Conservation (phyloP, 2,329 filamentous ascomycete genomes). For the Cryphonectria parasitica region DNA sequence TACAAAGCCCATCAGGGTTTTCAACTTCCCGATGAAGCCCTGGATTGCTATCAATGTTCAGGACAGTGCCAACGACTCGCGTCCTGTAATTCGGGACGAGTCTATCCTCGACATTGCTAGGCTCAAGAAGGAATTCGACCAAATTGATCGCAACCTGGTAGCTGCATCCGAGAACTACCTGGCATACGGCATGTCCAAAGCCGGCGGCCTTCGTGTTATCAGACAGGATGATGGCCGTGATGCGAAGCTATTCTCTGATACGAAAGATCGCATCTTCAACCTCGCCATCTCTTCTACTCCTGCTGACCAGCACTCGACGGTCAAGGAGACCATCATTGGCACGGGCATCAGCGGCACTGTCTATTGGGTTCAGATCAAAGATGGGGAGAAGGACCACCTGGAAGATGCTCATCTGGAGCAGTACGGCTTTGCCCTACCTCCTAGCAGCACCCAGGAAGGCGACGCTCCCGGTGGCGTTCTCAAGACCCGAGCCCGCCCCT, state of each 20-base stretch:
- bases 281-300: constrained; percentile 78
- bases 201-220: constrained; percentile 89
- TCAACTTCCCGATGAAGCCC: constrained; percentile 95
- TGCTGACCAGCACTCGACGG: constrained; percentile 56
- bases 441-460: constrained; percentile 75
- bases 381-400: constrained; percentile 77
- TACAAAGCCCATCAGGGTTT: constrained; percentile 73
- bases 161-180: constrained; percentile 91
- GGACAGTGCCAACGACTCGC: constrained; percentile 56
- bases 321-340: constrained; percentile 82
- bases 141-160: constrained; percentile 91
- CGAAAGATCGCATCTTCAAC: constrained; percentile 93
- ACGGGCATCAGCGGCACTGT: constrained; percentile 94
- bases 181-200: constrained; percentile 91
- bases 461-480: constrained; percentile 90
- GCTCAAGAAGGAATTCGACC: constrained; percentile 96
- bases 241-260: constrained; percentile 88
- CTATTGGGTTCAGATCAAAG: constrained; percentile 88
- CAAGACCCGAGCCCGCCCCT: constrained; percentile 92
- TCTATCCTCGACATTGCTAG: constrained; percentile 90
- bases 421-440: constrained; percentile 86
- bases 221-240: constrained; percentile 92
- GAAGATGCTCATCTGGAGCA: constrained; percentile 79
- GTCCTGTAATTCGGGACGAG: constrained; percentile 73
- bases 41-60: constrained; percentile 88